A percentile compares a stretch with the other conserved stretches of the same genome.
Evolutionary conservation across 2,329 filamentous ascomycete genomes (phyloP).

Genomic region (Phyllosticta citribraziliensis): DNA sequence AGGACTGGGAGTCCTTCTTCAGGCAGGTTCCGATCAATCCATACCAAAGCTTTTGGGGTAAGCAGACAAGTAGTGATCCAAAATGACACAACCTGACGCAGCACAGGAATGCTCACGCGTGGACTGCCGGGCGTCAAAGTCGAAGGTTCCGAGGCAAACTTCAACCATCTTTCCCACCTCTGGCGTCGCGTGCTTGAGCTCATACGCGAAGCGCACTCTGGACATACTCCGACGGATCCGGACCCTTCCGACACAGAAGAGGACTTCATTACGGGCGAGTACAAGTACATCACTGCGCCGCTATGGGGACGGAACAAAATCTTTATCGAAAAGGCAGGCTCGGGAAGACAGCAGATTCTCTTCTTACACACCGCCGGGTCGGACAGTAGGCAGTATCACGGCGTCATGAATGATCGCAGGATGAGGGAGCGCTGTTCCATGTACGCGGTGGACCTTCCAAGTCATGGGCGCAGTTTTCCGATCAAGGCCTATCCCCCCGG

Average conservation of each 20-base stretch:
- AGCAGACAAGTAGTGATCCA: constrained; percentile 11
- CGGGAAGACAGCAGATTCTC: constrained; percentile 36
- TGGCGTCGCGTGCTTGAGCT: constrained; percentile 41
- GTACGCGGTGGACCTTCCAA: constrained; percentile 42
- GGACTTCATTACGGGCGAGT: constrained; percentile 37
- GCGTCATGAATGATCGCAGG: constrained; percentile 40
- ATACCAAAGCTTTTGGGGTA: constrained; percentile 38
- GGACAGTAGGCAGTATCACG: constrained; percentile 41
- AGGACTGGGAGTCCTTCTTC: constrained; percentile 40
- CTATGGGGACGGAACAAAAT: constrained; percentile 41
- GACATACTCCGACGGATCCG: constrained; percentile 30
- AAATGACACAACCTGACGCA: constrained; percentile 18
- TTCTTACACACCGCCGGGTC: constrained; percentile 39
- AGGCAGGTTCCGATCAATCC: constrained; percentile 31
- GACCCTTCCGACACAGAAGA: constrained; percentile 13
- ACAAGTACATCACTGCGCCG: constrained; percentile 37
- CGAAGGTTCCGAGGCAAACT: constrained; percentile 36
- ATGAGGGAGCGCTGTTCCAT: constrained; percentile 41
- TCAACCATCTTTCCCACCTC: constrained; percentile 36
- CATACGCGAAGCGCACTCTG: constrained; percentile 38
- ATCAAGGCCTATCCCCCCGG: constrained; percentile 32
- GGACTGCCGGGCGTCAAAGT: constrained; percentile 40
- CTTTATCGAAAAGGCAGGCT: constrained; percentile 40
- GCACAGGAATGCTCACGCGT: constrained; percentile 22
- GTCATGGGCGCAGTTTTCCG: constrained; percentile 40